These are phyloP conservation scores for Kickxella alabastrina DNA, from an alignment of 192 early-diverging fungal genomes.

Conservation along the genomic window DNA sequence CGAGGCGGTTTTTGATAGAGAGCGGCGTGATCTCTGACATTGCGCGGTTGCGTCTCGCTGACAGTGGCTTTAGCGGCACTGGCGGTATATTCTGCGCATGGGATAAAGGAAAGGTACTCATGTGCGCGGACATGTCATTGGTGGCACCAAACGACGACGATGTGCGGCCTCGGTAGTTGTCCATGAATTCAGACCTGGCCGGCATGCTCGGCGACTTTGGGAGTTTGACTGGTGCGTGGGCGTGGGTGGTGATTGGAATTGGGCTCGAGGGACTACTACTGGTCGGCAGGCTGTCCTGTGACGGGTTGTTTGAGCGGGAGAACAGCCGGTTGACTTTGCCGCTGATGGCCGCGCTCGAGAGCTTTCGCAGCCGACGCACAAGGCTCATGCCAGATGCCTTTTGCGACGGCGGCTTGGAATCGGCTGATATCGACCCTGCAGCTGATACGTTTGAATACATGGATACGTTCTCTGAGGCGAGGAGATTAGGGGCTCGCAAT, in stretches of 20 bases:
- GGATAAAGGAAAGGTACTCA: neutral
- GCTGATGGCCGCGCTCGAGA: slow-evolving; percentile 45
- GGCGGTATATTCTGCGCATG: slow-evolving; percentile 15
- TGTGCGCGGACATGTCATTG: neutral
- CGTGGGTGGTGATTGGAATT: neutral
- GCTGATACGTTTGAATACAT: slow-evolving; percentile 29
- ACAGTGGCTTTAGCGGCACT: slow-evolving; percentile 20
- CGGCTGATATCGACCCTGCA: slow-evolving; percentile 28
- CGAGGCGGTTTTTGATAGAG: slow-evolving; percentile 15
- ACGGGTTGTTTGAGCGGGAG: slow-evolving; percentile 32
- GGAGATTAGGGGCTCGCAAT: slow-evolving; percentile 29
- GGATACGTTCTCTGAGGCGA: slow-evolving; percentile 33
- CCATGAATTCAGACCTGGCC: neutral
- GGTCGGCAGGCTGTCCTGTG: slow-evolving; percentile 38
- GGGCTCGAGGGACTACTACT: slow-evolving; percentile 19
- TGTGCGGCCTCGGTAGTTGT: neutral
- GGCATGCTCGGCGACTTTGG: slow-evolving; percentile 8
- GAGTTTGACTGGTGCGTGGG: slow-evolving; percentile 9
- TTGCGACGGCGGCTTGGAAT: slow-evolving; percentile 45
- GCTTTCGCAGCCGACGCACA: slow-evolving; percentile 38
- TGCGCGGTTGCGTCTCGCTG: slow-evolving; percentile 35
- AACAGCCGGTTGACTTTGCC: slow-evolving; percentile 49
- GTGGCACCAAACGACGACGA: neutral
- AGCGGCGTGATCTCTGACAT: slow-evolving; percentile 36
- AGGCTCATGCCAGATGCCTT: slow-evolving; percentile 38